Base-by-base conservation (phyloP, 306 rosid species). In the Trifolium dubium region DNA sequence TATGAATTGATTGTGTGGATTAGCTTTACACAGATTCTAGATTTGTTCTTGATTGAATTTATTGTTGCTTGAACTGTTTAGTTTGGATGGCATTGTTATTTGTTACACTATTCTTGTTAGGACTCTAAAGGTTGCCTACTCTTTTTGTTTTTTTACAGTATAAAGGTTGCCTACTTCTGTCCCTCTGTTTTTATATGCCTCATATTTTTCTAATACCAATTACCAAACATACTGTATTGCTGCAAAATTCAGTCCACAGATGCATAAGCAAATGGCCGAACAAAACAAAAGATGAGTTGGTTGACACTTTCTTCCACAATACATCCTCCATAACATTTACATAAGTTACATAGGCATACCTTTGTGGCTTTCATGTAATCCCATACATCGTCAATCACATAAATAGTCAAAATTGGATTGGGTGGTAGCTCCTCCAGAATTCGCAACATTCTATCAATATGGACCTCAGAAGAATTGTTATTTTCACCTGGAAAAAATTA, bases 351-450 rank as follows among this genome's bases (percentile, higher is more conserved):
- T 44, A 66, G 51, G 64, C 81, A 68, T 56, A 94, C 98, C 98
- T 94, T 94, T 80, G 88, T 91, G 41, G 97, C 96, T 73, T 86
- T 79, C 98, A 94, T 94, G 87, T 91, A 91, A 69, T 94, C 98
- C 98, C 98, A 94, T 49, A 94, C 97, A 79, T 89, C 98, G 77
- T 94, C 98, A 64, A 94, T 92, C 75, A 94, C 98, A 64, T 94
- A 94, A 73, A 83, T 79, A 73, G 94, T 91, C 81, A 94, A 81
- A 76, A 91, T 89, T 62, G 90, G 96, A 87, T 94, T 96, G 17
- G 89, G 87, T 41, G 98, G 92, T 80, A 94, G 91, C 84, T 94
- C 98, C 79, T 91, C 92, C 72, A 94, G 83, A 79, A 94, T 94
- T 77, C 89, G 88, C 89, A 94, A 80, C 92, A 94, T 91, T 83